These are phyloP conservation scores for Ceratobasidium sp. DNA, from an alignment of 1,284 basidiomycete genomes.

Conservation along the genomic window DNA sequence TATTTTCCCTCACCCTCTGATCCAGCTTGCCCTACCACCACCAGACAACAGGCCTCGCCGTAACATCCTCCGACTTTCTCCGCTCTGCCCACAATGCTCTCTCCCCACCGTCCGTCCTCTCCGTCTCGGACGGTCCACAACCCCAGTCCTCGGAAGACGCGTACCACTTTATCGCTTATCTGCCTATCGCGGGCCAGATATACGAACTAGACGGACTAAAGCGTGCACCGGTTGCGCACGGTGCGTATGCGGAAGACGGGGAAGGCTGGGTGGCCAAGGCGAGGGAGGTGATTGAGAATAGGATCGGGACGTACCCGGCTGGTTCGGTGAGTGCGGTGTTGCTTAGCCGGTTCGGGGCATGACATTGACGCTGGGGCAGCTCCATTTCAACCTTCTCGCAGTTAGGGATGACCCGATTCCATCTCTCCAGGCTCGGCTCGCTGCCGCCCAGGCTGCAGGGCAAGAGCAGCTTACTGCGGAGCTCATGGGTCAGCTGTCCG, in stretches of 20 bases:
- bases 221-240: slow-evolving; percentile 81
- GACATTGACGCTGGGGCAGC: slow-evolving; percentile 59
- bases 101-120: slow-evolving; percentile 86
- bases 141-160: slow-evolving; percentile 85
- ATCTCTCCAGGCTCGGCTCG: slow-evolving; percentile 69
- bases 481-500: slow-evolving; percentile 71
- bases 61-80: slow-evolving; percentile 89
- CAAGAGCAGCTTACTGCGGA: slow-evolving; percentile 63
- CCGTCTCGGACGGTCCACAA: slow-evolving; percentile 67
- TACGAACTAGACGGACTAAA: slow-evolving; percentile 95
- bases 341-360: not conserved
- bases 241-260: slow-evolving; percentile 70
- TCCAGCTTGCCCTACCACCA: not conserved
- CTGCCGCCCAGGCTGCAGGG: slow-evolving; percentile 62
- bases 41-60: slow-evolving; percentile 79
- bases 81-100: slow-evolving; percentile 89
- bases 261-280: slow-evolving; percentile 87
- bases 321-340: slow-evolving; percentile 74
- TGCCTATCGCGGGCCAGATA: slow-evolving; percentile 82
- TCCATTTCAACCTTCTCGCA: slow-evolving; percentile 92
- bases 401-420: slow-evolving; percentile 84
- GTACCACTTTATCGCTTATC: slow-evolving; percentile 93
- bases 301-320: slow-evolving; percentile 88
- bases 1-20: not conserved
- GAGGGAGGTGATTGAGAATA: slow-evolving; percentile 84